Percentiles rank a stretch among this genome's conserved stretches.
Conservation (phyloP, 768 basidiomycete genomes). For the Leccinum rimulosum region DNA sequence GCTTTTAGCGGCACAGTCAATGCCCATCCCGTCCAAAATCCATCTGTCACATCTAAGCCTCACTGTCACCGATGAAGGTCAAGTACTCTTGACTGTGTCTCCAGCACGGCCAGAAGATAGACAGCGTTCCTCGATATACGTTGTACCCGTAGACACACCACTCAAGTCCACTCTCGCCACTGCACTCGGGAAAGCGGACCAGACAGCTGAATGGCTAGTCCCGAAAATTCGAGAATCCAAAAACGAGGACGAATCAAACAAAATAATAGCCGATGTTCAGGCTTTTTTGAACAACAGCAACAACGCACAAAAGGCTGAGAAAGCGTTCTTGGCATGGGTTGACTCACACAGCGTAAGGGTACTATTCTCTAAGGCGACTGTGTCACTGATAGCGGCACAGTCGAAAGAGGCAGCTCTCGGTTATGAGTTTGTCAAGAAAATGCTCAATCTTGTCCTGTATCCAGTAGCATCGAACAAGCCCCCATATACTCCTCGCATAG, state of each 20-base stretch:
- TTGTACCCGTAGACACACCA: conserved; percentile 56
- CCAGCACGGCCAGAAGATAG: conserved; percentile 11
- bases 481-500: conserved; percentile 55
- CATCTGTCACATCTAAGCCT: conserved; percentile 30
- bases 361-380: neutral
- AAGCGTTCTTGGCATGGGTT: conserved; percentile 62
- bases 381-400: conserved; percentile 11
- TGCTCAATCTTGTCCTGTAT: conserved; percentile 51
- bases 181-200: conserved; percentile 53
- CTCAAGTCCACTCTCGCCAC: conserved; percentile 57
- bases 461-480: conserved; percentile 35
- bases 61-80: conserved; percentile 38
- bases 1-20: conserved; percentile 50
- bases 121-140: conserved; percentile 51
- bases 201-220: conserved; percentile 46
- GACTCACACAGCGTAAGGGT: conserved; percentile 32
- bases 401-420: conserved; percentile 23
- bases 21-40: conserved; percentile 49
- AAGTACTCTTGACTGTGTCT: conserved; percentile 52
- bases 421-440: conserved; percentile 58
- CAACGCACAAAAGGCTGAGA: conserved; percentile 51
- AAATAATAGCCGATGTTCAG: conserved; percentile 39
- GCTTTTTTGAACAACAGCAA: conserved; percentile 39
- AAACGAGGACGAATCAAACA: conserved; percentile 23
- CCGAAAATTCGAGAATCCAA: conserved; percentile 2